Base-by-base conservation (phyloP, 2,329 filamentous ascomycete genomes). In the Stylonectria norvegica region DNA sequence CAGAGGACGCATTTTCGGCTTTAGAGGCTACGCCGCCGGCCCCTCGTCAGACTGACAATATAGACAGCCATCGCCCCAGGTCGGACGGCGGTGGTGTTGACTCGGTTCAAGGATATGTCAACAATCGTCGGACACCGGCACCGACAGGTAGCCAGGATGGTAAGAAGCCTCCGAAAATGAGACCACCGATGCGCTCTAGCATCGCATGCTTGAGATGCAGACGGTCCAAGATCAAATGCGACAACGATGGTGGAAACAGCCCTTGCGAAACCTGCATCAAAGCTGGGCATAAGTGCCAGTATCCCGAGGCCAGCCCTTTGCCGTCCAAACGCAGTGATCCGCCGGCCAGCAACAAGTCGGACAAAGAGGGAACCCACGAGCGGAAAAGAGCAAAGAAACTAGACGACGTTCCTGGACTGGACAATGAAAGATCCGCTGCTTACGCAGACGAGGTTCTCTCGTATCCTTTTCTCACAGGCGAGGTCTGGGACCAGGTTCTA, bases 181-280 rank as follows among this genome's bases (percentile, higher is more conserved):
- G 70, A 41, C 63, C 68, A 10, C 72, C 72, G 22, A 85, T 89
- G 78, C 78, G 87, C 52, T 89, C 86, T 33, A 87, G 83, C 57
- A 88, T 91, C 59, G 86, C 87, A 34, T 93, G 87, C 64, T 72
- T 79, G 46, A 75, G 80, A 48, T 91, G 87, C 60, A 77, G 87
- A 42, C 79, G 80, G 55, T 89, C 85, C 60, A 94, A 93, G 67
- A 87, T 91, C 60, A 91, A 91, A 66, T 94, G 88, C 68, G 81
- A 88, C 63, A 93, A 93, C 65, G 76, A 78, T 52, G 86, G 86
- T 45, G 77, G 83, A 42, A 77, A 78, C 47, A 82, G 80, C 12
- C 79, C 78, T 12, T 94, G 88, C 68, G 80, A 86, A 47, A 81
- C 81, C 10, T 94, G 88, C 61, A 78, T 84, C 58, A 81, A 81